These are phyloP conservation scores for Chaetomium sp. DNA, from an alignment of 2,329 filamentous ascomycete genomes.

Conservation along the genomic window DNA sequence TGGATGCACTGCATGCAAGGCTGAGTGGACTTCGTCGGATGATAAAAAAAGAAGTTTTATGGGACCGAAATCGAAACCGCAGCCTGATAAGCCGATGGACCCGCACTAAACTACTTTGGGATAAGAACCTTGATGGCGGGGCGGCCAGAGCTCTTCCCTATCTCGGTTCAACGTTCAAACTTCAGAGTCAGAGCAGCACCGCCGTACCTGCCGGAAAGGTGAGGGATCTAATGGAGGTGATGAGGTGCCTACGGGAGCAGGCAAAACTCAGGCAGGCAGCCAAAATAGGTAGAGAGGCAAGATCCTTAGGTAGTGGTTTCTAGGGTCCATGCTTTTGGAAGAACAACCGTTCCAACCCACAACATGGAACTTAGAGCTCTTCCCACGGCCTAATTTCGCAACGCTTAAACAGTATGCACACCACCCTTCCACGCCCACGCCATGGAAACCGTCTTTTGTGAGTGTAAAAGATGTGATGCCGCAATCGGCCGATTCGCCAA, in stretches of 20 bases:
- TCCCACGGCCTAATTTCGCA: neutral
- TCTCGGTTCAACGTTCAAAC: neutral
- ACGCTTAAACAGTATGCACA: too few relatives aligned
- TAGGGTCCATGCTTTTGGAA: too few relatives aligned
- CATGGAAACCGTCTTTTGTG: slow-evolving; percentile 44
- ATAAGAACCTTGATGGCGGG: slow-evolving; percentile 23
- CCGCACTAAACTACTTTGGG: slow-evolving; percentile 16
- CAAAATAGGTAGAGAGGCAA: too few relatives aligned
- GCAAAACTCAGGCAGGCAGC: too few relatives aligned
- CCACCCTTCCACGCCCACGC: neutral
- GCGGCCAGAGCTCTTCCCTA: neutral
- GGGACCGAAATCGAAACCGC: neutral
- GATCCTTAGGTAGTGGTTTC: too few relatives aligned
- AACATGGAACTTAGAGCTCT: neutral
- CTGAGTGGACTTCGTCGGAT: neutral
- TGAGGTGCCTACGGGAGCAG: too few relatives aligned
- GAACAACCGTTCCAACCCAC: neutral
- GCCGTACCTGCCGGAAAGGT: too few relatives aligned
- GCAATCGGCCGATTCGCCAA: slow-evolving; percentile 42
- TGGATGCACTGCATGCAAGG: slow-evolving; percentile 1
- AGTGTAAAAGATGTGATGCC: slow-evolving; percentile 41
- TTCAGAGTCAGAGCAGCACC: neutral
- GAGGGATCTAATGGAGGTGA: too few relatives aligned
- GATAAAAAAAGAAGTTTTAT: neutral
- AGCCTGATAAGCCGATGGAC: slow-evolving; percentile 2